These are phyloP conservation scores for Hyparrhenia diplandra DNA, from an alignment of 176 grass and related monocot species.

Conservation along the genomic window DNA sequence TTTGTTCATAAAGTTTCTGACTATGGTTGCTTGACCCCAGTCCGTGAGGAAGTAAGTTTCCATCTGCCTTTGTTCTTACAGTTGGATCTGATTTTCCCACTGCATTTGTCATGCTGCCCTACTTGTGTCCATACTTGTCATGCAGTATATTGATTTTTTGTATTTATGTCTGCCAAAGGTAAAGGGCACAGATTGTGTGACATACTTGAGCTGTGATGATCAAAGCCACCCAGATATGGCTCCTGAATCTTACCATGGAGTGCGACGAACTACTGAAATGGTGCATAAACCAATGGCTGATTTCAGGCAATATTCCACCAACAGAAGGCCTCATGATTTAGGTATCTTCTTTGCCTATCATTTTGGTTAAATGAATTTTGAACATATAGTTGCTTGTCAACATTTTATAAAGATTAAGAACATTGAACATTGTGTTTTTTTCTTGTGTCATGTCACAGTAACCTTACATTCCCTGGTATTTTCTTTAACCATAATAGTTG, in stretches of 20 bases:
- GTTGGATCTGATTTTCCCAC: neutral
- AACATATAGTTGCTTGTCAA: neutral
- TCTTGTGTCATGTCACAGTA: neutral
- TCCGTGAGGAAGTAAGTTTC: conserved; percentile 63
- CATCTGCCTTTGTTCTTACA: neutral
- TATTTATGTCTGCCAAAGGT: conserved; percentile 42
- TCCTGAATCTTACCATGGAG: conserved; percentile 39
- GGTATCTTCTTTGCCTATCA: conserved; percentile 12
- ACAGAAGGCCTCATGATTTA: conserved; percentile 5
- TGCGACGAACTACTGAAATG: conserved; percentile 20
- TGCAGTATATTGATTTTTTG: conserved; percentile 3
- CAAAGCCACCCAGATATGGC: conserved; percentile 9
- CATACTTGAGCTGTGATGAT: conserved; percentile 48
- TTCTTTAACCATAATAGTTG: neutral
- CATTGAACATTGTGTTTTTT: neutral
- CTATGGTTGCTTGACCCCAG: conserved; percentile 56
- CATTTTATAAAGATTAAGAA: neutral
- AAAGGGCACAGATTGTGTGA: conserved; percentile 52
- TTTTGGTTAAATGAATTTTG: neutral
- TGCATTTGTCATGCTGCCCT: neutral
- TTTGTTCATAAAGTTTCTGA: conserved; percentile 31
- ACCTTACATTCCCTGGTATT: neutral
- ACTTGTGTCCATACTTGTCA: neutral
- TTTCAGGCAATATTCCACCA: conserved; percentile 19
- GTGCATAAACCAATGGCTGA: conserved; percentile 18